Percentiles rank a stretch among this genome's conserved stretches.
Evolutionary conservation across 2,329 filamentous ascomycete genomes (phyloP).

Genomic region (Diplocarpon mali): DNA sequence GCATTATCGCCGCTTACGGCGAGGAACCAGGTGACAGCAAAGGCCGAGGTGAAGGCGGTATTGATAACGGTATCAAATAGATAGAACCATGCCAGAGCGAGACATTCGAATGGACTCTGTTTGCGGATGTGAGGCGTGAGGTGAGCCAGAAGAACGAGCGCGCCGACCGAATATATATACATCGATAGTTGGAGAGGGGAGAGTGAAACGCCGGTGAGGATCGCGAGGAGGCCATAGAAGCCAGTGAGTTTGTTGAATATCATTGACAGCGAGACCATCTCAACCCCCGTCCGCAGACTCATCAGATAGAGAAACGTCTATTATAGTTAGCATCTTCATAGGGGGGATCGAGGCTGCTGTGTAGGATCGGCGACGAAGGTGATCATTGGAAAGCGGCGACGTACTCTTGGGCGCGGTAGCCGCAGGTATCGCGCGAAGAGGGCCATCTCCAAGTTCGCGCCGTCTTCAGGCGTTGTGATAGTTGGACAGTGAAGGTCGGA

Average conservation of each 20-base stretch:
- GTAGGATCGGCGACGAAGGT: too few relatives aligned
- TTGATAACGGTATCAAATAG: conserved; percentile 74
- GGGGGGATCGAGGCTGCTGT: background rate
- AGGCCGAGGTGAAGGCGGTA: conserved; percentile 68
- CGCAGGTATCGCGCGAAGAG: conserved; percentile 22
- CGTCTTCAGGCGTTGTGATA: background rate
- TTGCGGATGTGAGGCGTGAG: conserved; percentile 72
- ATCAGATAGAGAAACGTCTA: conserved; percentile 79
- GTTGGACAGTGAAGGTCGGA: background rate
- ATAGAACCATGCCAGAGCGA: conserved; percentile 78
- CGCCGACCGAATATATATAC: conserved; percentile 75
- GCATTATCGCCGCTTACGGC: conserved; percentile 36
- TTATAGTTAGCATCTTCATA: conserved; percentile 10
- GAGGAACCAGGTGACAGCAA: conserved; percentile 79
- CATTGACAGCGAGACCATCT: conserved; percentile 72
- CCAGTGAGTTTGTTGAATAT: conserved; percentile 89
- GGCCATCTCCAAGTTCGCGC: conserved; percentile 16
- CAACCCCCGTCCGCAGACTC: conserved; percentile 75
- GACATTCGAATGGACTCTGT: conserved; percentile 66
- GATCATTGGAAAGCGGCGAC: conserved; percentile 2
- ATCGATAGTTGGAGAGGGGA: conserved; percentile 77
- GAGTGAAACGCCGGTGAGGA: conserved; percentile 76
- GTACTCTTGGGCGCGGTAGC: conserved; percentile 25
- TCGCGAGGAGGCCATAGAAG: conserved; percentile 78
- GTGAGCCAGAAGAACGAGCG: conserved; percentile 55